Conservation (phyloP, 2,329 filamentous ascomycete species). For the Aquanectria penicillioides region DNA sequence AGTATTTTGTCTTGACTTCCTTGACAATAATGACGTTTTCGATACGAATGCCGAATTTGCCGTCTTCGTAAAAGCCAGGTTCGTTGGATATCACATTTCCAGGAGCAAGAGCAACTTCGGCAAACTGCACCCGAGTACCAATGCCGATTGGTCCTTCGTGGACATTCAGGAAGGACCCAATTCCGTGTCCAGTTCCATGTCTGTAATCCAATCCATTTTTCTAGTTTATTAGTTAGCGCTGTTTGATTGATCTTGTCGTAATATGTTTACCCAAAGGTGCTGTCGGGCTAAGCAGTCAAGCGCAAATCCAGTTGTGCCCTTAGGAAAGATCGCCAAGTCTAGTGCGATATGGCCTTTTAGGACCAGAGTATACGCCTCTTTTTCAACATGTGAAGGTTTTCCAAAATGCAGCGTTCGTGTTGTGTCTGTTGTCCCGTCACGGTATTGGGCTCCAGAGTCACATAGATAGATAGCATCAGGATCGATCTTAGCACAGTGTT, state of each 20-base stretch:
- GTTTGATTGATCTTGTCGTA: background rate
- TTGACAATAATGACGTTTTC: conserved; percentile 95
- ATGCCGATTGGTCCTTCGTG: conserved; percentile 98
- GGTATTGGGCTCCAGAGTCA: conserved; percentile 96
- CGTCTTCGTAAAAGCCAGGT: conserved; percentile 97
- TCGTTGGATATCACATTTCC: conserved; percentile 97
- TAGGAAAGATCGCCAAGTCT: conserved; percentile 88
- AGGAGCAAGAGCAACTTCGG: conserved; percentile 87
- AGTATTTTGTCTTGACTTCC: conserved; percentile 86
- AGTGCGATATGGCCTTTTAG: conserved; percentile 93
- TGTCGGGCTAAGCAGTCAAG: conserved; percentile 90
- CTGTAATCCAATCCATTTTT: conserved; percentile 87
- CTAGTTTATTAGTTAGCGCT: conserved; percentile 39
- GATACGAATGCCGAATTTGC: conserved; percentile 92
- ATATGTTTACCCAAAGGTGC: conserved; percentile 79
- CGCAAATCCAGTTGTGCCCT: conserved; percentile 93
- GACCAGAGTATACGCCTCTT: conserved; percentile 90
- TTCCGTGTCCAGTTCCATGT: conserved; percentile 95
- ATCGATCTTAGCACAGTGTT: conserved; percentile 84
- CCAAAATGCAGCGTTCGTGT: conserved; percentile 95
- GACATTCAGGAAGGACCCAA: conserved; percentile 95
- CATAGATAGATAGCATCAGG: conserved; percentile 90
- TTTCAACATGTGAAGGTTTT: conserved; percentile 82
- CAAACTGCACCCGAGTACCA: conserved; percentile 89
- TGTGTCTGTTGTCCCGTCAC: conserved; percentile 95